Evolutionary conservation across 768 basidiomycete species (phyloP), one percentile per base, ranked within the genome.

Genomic region (Symmetrospora coprosmae): DNA sequence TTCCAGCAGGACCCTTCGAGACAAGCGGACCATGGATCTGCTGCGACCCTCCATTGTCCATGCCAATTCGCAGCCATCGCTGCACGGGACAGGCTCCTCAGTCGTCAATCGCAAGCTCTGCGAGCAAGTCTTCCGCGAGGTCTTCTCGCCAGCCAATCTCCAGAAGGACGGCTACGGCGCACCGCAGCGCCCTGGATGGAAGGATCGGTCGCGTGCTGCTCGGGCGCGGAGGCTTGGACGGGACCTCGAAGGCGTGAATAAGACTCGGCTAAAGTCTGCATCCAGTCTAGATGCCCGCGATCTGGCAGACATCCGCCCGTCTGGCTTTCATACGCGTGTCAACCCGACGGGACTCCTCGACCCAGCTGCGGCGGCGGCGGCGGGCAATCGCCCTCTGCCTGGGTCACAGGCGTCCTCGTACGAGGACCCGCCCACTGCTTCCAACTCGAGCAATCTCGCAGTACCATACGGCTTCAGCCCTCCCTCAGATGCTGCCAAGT

Each of bases 71-170:
- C 33, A 40, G 19, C 41, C 60, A 21, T 23, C 21, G 21, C 25
- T 89, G 66, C 87, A 85, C 33, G 92, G 91, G 2, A 86, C 84
- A 1, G 92, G 92, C 1, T 87, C 86, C 14, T 97, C 94, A 4
- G 79, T 83, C 52, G 90, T 96, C 62, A 97, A 99, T 72, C 88
- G 85, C 37, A 86, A 81, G 71, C 76, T 99, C 60, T 91, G 90
- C 73, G 90, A 97, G 69, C 89, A 92, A 66, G 88, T 99, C 45
- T 92, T 99, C 70, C 85, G 81, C 62, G 85, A 86, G 17, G 82
- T 97, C 31, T 75, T 96, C 37, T 64, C 64, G 21, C 67, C 67
- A 9, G 65, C n/a, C n/a, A n/a, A n/a, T n/a, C n/a, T n/a, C n/a
- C n/a, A n/a, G n/a, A n/a, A n/a, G n/a, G n/a, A n/a, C n/a, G n/a